phyloP scores from a whole-genome alignment of 495 filamentous ascomycete genomes.

The Hypoxylon rickii region DNA sequence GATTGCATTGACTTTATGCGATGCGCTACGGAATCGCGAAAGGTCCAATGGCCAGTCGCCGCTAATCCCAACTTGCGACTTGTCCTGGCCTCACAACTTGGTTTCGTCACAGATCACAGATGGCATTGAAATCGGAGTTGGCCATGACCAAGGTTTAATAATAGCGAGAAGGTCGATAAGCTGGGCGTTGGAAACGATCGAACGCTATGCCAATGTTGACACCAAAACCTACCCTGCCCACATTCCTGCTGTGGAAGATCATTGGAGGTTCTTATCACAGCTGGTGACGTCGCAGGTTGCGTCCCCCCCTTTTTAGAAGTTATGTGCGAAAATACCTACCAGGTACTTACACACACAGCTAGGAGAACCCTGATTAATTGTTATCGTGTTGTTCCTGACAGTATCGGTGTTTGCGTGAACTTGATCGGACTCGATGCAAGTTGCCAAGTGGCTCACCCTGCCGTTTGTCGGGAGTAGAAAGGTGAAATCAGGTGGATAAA shows the following conservation, averaged over 20 bases:
- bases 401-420: conserved; percentile 18
- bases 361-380: too few species aligned
- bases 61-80: conserved; percentile 8
- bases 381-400: conserved; percentile 3
- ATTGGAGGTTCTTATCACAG: conserved; percentile 21
- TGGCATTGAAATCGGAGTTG: too few species aligned
- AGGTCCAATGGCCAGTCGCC: conserved; percentile 18
- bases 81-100: conserved; percentile 9
- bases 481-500: too few species aligned
- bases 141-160: too few species aligned
- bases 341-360: too few species aligned
- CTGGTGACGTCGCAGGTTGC: conserved; percentile 28
- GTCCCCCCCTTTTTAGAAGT: conserved; percentile 18
- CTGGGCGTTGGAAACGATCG: neutral
- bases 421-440: too few species aligned
- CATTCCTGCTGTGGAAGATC: conserved; percentile 16
- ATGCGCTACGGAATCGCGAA: conserved; percentile 12
- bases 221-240: neutral
- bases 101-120: too few species aligned
- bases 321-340: too few species aligned
- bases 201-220: neutral
- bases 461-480: too few species aligned
- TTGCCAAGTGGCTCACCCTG: conserved; percentile 16
- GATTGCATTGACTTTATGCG: conserved; percentile 38
- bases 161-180: too few species aligned